phyloP scores from a whole-genome alignment of 148 eudicot species.

The Vaccinium darrowii region DNA sequence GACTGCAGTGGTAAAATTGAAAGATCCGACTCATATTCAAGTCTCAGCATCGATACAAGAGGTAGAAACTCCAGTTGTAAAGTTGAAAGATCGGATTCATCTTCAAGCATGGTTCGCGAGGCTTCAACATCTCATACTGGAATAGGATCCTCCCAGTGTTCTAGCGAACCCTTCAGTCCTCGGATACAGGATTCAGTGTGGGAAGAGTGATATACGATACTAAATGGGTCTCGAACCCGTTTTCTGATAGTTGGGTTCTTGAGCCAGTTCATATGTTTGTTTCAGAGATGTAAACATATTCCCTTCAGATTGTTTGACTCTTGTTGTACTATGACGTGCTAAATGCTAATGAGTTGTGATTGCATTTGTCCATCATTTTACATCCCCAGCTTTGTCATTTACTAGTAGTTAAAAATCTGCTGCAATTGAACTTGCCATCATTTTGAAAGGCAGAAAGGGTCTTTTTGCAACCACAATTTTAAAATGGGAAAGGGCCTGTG shows the following conservation, averaged over 20 bases:
- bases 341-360: neutral
- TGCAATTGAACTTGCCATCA: too few species aligned
- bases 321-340: neutral
- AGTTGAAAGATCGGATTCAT: conserved; percentile 27
- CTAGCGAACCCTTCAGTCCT: conserved; percentile 20
- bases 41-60: conserved; percentile 39
- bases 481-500: neutral
- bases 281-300: neutral
- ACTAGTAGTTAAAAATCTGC: too few species aligned
- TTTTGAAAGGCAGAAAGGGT: too few species aligned
- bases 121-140: conserved; percentile 23
- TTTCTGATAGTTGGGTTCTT: neutral
- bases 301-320: conserved; percentile 3
- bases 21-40: conserved; percentile 33
- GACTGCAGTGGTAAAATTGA: conserved; percentile 18
- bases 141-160: conserved; percentile 18
- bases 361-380: neutral
- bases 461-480: neutral
- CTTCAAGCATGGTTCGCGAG: conserved; percentile 28
- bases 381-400: neutral
- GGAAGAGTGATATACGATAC: conserved; percentile 22
- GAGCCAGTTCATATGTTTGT: neutral
- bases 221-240: neutral
- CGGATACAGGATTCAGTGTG: conserved; percentile 6
- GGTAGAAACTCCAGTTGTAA: conserved; percentile 25